phyloP scores from a whole-genome alignment of 352 stramenopile species.

The Phytophthora rubi region DNA sequence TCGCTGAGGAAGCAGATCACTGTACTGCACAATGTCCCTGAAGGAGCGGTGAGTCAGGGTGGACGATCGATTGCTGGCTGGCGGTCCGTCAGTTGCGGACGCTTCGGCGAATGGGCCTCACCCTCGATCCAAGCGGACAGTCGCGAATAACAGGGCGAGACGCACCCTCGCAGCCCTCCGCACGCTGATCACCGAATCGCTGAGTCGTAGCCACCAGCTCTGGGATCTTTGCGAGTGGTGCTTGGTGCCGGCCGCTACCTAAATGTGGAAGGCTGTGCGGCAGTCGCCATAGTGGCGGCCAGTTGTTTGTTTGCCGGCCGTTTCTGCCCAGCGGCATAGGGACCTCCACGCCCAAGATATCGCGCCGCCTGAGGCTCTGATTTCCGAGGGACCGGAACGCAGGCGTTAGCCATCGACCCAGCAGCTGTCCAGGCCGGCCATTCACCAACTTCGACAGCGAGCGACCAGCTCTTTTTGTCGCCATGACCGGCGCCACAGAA shows the following conservation, averaged over 20 bases:
- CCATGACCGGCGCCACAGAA: constrained; percentile 30
- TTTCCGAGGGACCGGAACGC: constrained; percentile 28
- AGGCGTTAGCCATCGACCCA: background rate
- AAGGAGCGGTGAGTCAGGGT: background rate
- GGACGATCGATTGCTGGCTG: background rate
- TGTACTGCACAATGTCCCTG: too few relatives aligned
- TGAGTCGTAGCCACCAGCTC: background rate
- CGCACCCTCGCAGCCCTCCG: background rate
- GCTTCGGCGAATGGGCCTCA: background rate
- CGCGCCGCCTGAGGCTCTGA: background rate
- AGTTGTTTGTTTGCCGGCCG: constrained; percentile 10
- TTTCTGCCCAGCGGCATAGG: constrained; percentile 29
- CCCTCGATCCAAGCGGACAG: background rate
- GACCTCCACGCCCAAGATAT: constrained; percentile 22
- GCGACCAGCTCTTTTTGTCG: background rate
- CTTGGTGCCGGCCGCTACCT: constrained; percentile 13
- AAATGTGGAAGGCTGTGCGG: constrained; percentile 16
- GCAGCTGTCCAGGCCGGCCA: background rate
- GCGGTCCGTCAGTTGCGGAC: background rate
- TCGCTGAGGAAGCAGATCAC: too few relatives aligned
- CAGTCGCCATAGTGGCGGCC: background rate
- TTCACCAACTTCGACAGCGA: background rate
- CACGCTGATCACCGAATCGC: background rate
- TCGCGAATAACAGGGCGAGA: background rate
- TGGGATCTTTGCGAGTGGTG: constrained; percentile 7